Percentiles rank a stretch among this genome's conserved stretches.
These are phyloP conservation scores for Kregervanrija pseudodelftensis DNA, from an alignment of 805 yeast genomes.

Conservation along the genomic window DNA sequence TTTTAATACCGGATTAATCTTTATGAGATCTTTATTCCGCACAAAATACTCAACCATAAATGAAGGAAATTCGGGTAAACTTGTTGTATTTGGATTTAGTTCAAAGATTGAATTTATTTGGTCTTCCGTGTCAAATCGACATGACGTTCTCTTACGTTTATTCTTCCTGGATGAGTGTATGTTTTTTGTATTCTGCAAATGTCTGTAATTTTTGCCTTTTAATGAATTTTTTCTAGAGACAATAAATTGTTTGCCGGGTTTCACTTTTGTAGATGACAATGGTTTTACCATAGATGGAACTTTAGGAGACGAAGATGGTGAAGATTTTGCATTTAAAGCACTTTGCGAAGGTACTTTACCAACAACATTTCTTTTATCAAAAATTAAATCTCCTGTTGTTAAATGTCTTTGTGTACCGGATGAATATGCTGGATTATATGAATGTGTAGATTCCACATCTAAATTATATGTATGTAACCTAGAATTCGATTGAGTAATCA, in stretches of 20 bases:
- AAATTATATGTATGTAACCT: too few relatives aligned
- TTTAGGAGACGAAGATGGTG: not conserved
- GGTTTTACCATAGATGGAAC: slow-evolving; percentile 3
- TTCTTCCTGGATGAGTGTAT: not conserved
- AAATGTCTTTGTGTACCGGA: too few relatives aligned
- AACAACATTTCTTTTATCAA: too few relatives aligned
- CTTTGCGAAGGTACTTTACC: too few relatives aligned
- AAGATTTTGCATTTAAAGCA: too few relatives aligned
- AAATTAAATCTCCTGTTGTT: too few relatives aligned
- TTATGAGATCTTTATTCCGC: slow-evolving; percentile 6
- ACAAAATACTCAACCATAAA: slow-evolving; percentile 12
- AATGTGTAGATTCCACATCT: too few relatives aligned
- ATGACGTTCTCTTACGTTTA: slow-evolving; percentile 2
- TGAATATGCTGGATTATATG: too few relatives aligned
- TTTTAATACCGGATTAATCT: slow-evolving; percentile 8
- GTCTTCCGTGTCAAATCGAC: slow-evolving; percentile 1
- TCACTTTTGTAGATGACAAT: not conserved
- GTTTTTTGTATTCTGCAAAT: not conserved
- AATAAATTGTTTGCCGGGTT: slow-evolving; percentile 4
- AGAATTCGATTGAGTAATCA: too few relatives aligned
- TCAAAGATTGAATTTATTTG: slow-evolving; percentile 9
- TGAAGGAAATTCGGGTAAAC: slow-evolving; percentile 8
- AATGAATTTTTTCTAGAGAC: slow-evolving; percentile 8
- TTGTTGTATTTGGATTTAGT: slow-evolving; percentile 2
- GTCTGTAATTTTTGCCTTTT: slow-evolving; percentile 3